Evolutionary conservation across 2,329 filamentous ascomycete species (phyloP).

Genomic region (Penicillium expansum): DNA sequence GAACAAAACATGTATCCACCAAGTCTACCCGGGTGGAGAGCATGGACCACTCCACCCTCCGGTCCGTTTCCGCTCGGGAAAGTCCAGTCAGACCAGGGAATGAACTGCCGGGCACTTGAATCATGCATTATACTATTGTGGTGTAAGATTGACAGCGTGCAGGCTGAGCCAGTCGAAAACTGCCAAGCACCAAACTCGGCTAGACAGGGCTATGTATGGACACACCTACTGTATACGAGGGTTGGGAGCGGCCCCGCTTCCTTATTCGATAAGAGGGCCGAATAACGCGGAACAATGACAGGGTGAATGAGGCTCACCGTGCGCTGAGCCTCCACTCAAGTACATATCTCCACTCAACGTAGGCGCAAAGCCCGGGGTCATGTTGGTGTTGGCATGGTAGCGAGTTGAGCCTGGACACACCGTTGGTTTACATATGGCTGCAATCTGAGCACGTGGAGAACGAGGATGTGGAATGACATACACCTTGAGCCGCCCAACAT

Average conservation of each 20-base stretch:
- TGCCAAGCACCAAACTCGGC: not conserved
- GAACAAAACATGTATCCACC: not conserved
- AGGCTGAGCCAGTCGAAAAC: not conserved
- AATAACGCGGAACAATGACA: not conserved
- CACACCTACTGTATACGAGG: not conserved
- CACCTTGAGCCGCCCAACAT: not conserved
- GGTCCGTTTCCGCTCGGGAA: not conserved
- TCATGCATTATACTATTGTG: not conserved
- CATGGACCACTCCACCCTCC: not conserved
- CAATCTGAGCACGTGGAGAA: too few relatives aligned
- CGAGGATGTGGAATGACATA: not conserved
- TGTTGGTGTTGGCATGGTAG: not conserved
- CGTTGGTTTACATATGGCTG: not conserved
- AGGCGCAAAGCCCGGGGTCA: not conserved
- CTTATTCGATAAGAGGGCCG: not conserved
- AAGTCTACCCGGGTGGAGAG: not conserved
- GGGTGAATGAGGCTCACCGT: not conserved
- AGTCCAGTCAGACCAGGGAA: not conserved
- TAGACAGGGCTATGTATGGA: not conserved
- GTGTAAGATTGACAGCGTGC: not conserved
- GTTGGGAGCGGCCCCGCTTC: not conserved
- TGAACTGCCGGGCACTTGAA: not conserved
- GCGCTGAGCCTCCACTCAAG: not conserved
- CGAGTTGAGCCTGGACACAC: not conserved
- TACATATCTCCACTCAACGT: not conserved